Evolutionary conservation across 2,329 filamentous ascomycete genomes (phyloP).

Genomic region (Epichloe festucae): DNA sequence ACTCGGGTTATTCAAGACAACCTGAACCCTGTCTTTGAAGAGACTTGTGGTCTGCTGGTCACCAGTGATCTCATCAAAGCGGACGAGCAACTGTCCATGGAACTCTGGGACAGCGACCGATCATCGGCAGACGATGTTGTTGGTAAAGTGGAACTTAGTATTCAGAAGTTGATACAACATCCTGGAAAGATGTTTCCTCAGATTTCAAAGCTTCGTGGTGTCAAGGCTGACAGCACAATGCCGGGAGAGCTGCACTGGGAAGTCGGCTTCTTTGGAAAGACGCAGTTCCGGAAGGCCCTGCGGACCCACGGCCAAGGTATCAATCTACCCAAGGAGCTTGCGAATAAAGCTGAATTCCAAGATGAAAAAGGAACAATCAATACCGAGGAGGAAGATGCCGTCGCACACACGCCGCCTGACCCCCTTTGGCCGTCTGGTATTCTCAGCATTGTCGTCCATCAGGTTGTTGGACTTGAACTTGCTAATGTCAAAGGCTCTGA

Average conservation of each 20-base stretch:
- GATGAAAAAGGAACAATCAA: slow-evolving; percentile 71
- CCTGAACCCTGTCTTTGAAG: slow-evolving; percentile 84
- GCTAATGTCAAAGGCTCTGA: slow-evolving; percentile 77
- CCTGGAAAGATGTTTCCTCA: slow-evolving; percentile 89
- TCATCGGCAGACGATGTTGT: slow-evolving; percentile 90
- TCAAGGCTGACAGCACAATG: slow-evolving; percentile 77
- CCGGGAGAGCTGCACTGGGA: slow-evolving; percentile 93
- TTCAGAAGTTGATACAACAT: slow-evolving; percentile 87
- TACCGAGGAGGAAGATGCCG: slow-evolving; percentile 62
- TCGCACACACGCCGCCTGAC: slow-evolving; percentile 81
- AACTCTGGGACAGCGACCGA: slow-evolving; percentile 92
- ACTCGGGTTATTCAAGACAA: slow-evolving; percentile 93
- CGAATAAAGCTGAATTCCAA: slow-evolving; percentile 63
- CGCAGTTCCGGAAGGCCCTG: slow-evolving; percentile 71
- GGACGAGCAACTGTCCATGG: slow-evolving; percentile 83
- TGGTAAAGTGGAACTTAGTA: slow-evolving; percentile 84
- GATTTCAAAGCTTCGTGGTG: slow-evolving; percentile 66
- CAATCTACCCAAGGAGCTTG: slow-evolving; percentile 59
- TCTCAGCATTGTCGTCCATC: slow-evolving; percentile 75
- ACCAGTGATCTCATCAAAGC: slow-evolving; percentile 85
- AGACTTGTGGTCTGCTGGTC: slow-evolving; percentile 73
- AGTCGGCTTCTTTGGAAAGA: slow-evolving; percentile 88
- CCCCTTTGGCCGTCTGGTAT: slow-evolving; percentile 93
- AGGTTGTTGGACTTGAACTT: slow-evolving; percentile 91
- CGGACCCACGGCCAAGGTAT: slow-evolving; percentile 78